Conservation (phyloP, 129 eudicot genomes). For the Arctium lappa region DNA sequence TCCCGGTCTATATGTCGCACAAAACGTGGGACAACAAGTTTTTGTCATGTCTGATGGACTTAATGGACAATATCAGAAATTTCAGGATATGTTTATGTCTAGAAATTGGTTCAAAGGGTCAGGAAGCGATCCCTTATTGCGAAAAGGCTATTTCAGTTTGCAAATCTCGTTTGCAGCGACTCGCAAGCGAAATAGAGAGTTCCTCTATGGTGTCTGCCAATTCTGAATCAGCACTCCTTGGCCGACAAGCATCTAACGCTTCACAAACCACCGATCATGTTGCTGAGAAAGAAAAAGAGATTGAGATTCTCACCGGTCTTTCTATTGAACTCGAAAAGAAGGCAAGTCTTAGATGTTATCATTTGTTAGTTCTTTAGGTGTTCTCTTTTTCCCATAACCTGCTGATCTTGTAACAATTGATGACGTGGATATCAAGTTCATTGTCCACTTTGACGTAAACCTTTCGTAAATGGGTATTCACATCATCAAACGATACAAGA, state of each 20-base stretch:
- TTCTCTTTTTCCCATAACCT: not conserved
- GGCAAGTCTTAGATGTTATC: constrained; percentile 39
- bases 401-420: not conserved
- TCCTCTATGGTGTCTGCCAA: constrained; percentile 28
- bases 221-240: constrained; percentile 33
- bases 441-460: not conserved
- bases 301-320: constrained; percentile 71
- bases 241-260: constrained; percentile 45
- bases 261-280: constrained; percentile 40
- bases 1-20: too few species aligned
- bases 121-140: constrained; percentile 94
- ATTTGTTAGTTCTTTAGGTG: not conserved
- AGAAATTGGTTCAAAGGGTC: constrained; percentile 72
- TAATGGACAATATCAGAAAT: constrained; percentile 55
- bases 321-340: constrained; percentile 81
- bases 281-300: constrained; percentile 65
- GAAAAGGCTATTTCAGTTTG: constrained; percentile 82
- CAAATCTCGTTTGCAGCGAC: constrained; percentile 79
- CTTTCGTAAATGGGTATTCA: not conserved
- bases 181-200: constrained; percentile 48
- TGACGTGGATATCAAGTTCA: not conserved
- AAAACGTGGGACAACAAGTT: not conserved
- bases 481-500: not conserved
- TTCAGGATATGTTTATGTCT: constrained; percentile 88
- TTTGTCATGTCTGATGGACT: not conserved